Evolutionary conservation across 768 basidiomycete genomes (phyloP).

Genomic region (Gymnopilus junonius): DNA sequence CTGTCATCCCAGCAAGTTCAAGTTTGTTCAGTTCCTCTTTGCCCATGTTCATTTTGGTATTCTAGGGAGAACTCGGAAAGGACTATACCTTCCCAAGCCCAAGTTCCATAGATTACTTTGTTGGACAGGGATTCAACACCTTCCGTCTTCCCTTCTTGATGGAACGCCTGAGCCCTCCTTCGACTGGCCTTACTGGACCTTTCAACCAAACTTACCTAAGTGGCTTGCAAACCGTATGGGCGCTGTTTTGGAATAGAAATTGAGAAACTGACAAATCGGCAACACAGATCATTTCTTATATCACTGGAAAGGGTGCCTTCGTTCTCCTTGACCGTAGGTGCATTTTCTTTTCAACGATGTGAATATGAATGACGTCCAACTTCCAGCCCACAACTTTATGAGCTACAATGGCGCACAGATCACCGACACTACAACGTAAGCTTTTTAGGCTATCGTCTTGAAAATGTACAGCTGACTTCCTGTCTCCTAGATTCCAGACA

Average conservation of each 20-base stretch:
- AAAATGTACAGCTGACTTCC: background rate
- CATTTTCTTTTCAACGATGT: background rate
- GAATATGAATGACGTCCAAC: background rate
- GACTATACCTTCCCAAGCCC: conserved; percentile 57
- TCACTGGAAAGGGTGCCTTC: conserved; percentile 62
- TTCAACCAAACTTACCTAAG: conserved; percentile 57
- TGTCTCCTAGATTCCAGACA: conserved; percentile 46
- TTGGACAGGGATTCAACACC: conserved; percentile 59
- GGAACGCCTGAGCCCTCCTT: conserved; percentile 59
- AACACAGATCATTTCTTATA: conserved; percentile 57
- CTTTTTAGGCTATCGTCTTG: conserved; percentile 2
- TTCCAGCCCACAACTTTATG: conserved; percentile 62
- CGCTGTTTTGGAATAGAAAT: background rate
- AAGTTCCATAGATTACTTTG: conserved; percentile 54
- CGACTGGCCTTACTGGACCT: conserved; percentile 56
- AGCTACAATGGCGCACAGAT: conserved; percentile 58
- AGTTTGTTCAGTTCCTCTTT: background rate
- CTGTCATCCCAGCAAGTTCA: conserved; percentile 46
- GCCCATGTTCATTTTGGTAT: background rate
- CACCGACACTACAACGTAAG: conserved; percentile 51
- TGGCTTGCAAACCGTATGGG: conserved; percentile 48
- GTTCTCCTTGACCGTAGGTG: conserved; percentile 59
- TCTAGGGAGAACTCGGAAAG: conserved; percentile 40
- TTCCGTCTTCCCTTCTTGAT: conserved; percentile 66
- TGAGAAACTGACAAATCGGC: background rate